phyloP scores from a whole-genome alignment of 306 rosid species.

The Cucurbita moschata region DNA sequence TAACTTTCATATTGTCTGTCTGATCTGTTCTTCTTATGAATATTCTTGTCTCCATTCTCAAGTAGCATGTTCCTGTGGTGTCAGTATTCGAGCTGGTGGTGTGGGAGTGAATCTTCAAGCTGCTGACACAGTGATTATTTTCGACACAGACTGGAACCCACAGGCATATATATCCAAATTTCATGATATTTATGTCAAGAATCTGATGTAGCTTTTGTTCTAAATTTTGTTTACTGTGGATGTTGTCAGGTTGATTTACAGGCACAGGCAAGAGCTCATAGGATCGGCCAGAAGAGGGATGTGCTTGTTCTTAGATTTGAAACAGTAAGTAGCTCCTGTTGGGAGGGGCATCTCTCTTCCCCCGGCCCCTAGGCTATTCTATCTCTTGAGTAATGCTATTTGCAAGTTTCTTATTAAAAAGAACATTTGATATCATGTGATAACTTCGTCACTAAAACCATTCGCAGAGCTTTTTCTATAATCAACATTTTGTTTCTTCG shows the following conservation, averaged over 20 bases:
- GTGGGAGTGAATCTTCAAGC: conserved; percentile 99
- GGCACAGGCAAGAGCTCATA: conserved; percentile 99
- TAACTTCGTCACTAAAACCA: background rate
- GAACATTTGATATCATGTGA: background rate
- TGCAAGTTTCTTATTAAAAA: background rate
- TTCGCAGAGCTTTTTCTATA: background rate
- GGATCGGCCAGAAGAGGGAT: conserved; percentile 98
- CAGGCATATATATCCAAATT: conserved; percentile 40
- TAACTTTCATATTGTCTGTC: conserved; percentile 10
- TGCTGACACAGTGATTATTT: conserved; percentile 94
- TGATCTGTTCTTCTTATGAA: background rate
- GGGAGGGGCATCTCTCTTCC: background rate
- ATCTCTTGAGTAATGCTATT: background rate
- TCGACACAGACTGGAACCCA: conserved; percentile 99
- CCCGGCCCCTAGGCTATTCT: background rate
- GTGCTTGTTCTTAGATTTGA: conserved; percentile 98
- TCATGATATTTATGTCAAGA: conserved; percentile 6
- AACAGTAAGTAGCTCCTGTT: conserved; percentile 34
- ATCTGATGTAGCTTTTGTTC: background rate
- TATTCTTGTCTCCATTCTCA: background rate
- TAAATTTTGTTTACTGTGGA: conserved; percentile 14
- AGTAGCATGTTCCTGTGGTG: background rate
- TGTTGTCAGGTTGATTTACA: conserved; percentile 86
- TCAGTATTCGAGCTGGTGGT: conserved; percentile 98
- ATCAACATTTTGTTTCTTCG: background rate